Percentiles rank a stretch among this genome's conserved stretches.
phyloP scores from a whole-genome alignment of 768 basidiomycete genomes.

The Boletus rubescentipes region DNA sequence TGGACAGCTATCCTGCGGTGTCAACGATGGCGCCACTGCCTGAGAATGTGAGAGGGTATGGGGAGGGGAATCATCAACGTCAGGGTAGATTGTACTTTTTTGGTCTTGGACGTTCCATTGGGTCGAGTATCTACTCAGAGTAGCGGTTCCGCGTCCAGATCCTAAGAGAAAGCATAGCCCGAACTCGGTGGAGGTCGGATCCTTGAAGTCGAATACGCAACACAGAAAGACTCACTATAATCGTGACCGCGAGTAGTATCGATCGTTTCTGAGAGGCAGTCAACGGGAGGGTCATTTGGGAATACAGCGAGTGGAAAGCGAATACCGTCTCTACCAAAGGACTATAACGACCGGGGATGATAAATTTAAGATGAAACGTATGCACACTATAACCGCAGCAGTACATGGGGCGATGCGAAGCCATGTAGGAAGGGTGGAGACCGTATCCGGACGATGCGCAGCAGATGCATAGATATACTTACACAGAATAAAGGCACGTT shows the following conservation, averaged over 20 bases:
- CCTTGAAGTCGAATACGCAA: background rate
- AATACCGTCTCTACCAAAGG: too few species aligned
- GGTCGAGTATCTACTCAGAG: conserved; percentile 3
- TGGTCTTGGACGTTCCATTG: conserved; percentile 1
- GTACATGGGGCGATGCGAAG: too few species aligned
- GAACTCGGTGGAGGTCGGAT: conserved; percentile 8
- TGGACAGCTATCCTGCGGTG: background rate
- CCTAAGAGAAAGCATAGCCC: conserved; percentile 24
- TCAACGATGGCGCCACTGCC: background rate
- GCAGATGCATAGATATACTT: too few species aligned
- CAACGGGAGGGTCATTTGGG: conserved; percentile 23
- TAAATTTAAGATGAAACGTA: too few species aligned
- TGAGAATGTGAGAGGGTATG: background rate
- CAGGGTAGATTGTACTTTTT: background rate
- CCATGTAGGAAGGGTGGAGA: too few species aligned
- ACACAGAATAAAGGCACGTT: too few species aligned
- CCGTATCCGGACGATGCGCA: too few species aligned
- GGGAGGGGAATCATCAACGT: background rate
- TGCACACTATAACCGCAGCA: too few species aligned
- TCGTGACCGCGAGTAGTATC: conserved; percentile 24
- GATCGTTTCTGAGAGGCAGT: conserved; percentile 32
- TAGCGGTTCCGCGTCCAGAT: background rate
- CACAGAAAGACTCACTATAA: conserved; percentile 20
- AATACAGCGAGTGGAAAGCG: background rate
- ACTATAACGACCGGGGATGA: too few species aligned